phyloP scores from a whole-genome alignment of 2,329 filamentous ascomycete genomes.

The Penicillium sclerotiorum region DNA sequence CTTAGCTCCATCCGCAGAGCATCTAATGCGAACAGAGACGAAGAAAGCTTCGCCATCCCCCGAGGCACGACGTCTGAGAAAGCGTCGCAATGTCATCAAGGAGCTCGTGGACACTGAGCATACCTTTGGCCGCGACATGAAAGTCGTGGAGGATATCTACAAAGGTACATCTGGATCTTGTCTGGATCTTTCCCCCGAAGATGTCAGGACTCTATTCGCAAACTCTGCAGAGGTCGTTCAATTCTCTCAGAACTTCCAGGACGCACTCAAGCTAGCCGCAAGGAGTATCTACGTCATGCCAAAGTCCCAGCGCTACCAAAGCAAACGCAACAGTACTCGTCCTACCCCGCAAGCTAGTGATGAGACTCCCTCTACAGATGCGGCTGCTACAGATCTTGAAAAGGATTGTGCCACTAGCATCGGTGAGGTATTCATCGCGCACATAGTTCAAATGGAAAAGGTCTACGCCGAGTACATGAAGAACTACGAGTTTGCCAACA shows the following conservation, averaged over 20 bases:
- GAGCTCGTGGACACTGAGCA: conserved; percentile 93
- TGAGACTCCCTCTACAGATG: conserved; percentile 30
- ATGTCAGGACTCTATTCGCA: conserved; percentile 86
- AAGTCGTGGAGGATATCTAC: conserved; percentile 96
- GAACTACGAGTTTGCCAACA: conserved; percentile 66
- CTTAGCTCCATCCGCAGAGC: conserved; percentile 36
- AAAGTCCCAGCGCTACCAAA: conserved; percentile 56
- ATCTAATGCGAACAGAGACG: conserved; percentile 20
- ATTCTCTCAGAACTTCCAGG: conserved; percentile 79
- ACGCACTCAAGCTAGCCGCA: conserved; percentile 77
- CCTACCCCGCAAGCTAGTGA: conserved; percentile 29
- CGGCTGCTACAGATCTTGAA: conserved; percentile 51
- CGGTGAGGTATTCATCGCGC: conserved; percentile 60
- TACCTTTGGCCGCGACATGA: conserved; percentile 91
- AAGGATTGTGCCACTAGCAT: conserved; percentile 62
- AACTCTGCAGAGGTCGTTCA: conserved; percentile 89
- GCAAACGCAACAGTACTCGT: conserved; percentile 51
- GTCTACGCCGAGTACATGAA: conserved; percentile 67
- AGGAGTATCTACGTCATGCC: conserved; percentile 75
- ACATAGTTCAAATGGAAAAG: conserved; percentile 63
- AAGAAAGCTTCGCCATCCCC: conserved; percentile 40
- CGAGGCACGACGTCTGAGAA: conserved; percentile 63
- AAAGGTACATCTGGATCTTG: conserved; percentile 86
- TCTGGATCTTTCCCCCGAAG: conserved; percentile 76
- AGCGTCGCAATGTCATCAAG: conserved; percentile 82